A percentile compares a stretch with the other conserved stretches of the same genome.
Evolutionary conservation across 2,329 filamentous ascomycete species (phyloP).

Genomic region (Fusarium goolgardi): DNA sequence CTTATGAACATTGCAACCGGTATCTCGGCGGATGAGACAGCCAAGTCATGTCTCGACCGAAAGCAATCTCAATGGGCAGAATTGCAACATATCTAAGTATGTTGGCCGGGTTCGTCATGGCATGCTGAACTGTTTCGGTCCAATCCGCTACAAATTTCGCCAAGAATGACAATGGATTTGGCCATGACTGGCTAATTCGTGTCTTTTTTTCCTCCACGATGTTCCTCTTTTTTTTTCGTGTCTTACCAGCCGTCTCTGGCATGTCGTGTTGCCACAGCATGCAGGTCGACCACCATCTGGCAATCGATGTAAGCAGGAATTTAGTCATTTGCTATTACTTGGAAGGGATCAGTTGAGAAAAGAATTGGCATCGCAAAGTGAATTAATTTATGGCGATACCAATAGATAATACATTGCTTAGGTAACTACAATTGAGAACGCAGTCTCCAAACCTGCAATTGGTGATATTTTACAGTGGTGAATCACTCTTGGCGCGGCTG

Average conservation of each 20-base stretch:
- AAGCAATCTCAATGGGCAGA: background rate
- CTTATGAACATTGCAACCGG: background rate
- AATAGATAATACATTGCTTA: background rate
- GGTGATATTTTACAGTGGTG: background rate
- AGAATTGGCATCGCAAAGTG: too few species aligned
- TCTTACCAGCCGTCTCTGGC: background rate
- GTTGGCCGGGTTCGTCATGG: background rate
- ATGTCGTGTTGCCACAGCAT: background rate
- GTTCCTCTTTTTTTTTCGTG: background rate
- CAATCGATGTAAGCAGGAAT: background rate
- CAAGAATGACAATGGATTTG: background rate
- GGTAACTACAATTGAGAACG: background rate
- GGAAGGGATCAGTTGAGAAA: background rate
- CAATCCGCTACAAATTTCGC: slow-evolving; percentile 7
- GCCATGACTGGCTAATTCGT: background rate
- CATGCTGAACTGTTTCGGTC: background rate
- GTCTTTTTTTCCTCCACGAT: background rate
- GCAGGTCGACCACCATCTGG: background rate
- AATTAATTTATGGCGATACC: background rate
- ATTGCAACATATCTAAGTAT: too few species aligned
- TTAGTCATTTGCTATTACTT: too few species aligned
- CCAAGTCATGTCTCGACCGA: background rate
- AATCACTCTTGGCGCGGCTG: background rate
- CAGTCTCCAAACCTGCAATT: background rate
- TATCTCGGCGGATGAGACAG: slow-evolving; percentile 2